Evolutionary conservation across 495 filamentous ascomycete species (phyloP).

Genomic region (Choiromyces venosus): DNA sequence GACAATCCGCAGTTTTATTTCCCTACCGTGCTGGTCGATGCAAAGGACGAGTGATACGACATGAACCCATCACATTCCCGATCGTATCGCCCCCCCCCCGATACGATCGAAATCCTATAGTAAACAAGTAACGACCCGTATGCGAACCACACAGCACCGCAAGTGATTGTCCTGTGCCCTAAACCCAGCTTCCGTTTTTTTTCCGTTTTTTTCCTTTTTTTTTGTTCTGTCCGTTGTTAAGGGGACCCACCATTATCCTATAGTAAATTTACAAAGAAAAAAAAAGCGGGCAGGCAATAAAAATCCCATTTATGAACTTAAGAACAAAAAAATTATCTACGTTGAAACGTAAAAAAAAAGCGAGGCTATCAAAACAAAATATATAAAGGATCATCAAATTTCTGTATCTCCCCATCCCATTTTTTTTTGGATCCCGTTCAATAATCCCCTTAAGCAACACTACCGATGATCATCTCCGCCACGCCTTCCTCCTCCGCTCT

Average conservation of each 20-base stretch:
- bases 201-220: too few species aligned
- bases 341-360: neutral
- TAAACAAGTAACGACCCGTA: too few species aligned
- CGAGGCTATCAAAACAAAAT: neutral
- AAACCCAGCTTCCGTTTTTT: too few species aligned
- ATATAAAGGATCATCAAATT: neutral
- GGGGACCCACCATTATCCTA: too few species aligned
- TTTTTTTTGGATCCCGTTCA: neutral
- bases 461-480: slow-evolving; percentile 74
- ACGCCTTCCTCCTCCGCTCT: slow-evolving; percentile 89
- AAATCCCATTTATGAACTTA: neutral
- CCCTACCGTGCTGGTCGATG: neutral
- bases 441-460: slow-evolving; percentile 59
- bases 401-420: neutral
- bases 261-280: too few species aligned
- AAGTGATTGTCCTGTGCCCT: too few species aligned
- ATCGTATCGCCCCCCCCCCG: too few species aligned
- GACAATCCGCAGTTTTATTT: neutral
- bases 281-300: too few species aligned
- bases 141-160: too few species aligned
- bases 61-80: neutral
- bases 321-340: neutral
- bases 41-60: neutral
- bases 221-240: too few species aligned
- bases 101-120: too few species aligned